Conservation (phyloP, 164 flowering plant species). For the Brasenia schreberi region DNA sequence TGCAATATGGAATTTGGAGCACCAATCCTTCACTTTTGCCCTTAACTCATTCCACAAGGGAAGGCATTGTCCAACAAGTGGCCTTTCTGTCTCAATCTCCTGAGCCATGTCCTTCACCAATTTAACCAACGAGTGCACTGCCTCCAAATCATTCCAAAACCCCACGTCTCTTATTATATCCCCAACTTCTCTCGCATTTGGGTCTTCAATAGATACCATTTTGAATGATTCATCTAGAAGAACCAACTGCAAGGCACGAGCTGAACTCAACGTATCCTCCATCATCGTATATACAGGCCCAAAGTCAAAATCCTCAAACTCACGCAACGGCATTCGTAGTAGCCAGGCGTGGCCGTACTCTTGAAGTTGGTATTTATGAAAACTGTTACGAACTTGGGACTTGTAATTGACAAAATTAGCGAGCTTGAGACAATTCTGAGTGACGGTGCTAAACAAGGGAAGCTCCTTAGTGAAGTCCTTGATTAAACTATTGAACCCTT, state of each 20-base stretch:
- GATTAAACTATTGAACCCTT: constrained; percentile 56
- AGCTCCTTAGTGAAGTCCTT: constrained; percentile 69
- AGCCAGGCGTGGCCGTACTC: too few species aligned
- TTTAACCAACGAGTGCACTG: constrained; percentile 56
- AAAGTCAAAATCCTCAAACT: too few species aligned
- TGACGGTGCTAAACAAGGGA: constrained; percentile 40
- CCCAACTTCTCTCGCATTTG: too few species aligned
- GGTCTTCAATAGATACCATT: too few species aligned
- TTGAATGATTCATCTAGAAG: too few species aligned
- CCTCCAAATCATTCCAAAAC: constrained; percentile 83
- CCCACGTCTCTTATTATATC: constrained; percentile 40
- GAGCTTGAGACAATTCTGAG: constrained; percentile 48
- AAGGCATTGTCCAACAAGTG: constrained; percentile 74
- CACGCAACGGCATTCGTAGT: too few species aligned
- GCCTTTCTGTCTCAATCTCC: constrained; percentile 77
- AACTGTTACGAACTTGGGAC: too few species aligned
- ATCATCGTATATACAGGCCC: too few species aligned
- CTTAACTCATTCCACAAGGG: constrained; percentile 82
- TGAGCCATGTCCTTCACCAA: constrained; percentile 57
- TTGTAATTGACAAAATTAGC: constrained; percentile 50
- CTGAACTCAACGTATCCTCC: too few species aligned
- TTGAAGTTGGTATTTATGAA: too few species aligned
- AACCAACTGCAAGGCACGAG: too few species aligned
- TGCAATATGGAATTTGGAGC: constrained; percentile 42
- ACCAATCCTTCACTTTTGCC: constrained; percentile 72